Percentiles rank a stretch among this genome's conserved stretches.
phyloP scores from a whole-genome alignment of 2,329 filamentous ascomycete species.

The Ophiostoma piceae region DNA sequence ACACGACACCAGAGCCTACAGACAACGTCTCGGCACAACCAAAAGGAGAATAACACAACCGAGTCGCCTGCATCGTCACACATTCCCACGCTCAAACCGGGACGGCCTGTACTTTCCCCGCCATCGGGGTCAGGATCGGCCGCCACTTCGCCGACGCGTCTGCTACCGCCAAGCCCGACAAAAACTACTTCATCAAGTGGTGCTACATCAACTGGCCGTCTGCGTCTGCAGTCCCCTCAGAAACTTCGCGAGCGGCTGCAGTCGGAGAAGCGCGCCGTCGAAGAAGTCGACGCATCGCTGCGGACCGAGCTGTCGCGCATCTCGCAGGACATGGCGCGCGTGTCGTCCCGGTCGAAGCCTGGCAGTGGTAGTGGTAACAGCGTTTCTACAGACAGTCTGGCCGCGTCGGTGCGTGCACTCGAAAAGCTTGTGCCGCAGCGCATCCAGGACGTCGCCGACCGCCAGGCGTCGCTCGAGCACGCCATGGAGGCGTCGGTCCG shows the following conservation, averaged over 20 bases:
- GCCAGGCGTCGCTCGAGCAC: constrained; percentile 58
- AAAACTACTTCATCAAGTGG: constrained; percentile 28
- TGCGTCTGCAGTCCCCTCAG: constrained; percentile 65
- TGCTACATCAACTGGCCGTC: constrained; percentile 31
- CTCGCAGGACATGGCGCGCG: constrained; percentile 67
- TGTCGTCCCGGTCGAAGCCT: constrained; percentile 35
- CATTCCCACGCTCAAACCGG: constrained; percentile 47
- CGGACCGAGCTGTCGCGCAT: constrained; percentile 75
- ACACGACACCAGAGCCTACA: constrained; percentile 30
- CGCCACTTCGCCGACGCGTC: constrained; percentile 29
- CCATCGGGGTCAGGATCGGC: constrained; percentile 24
- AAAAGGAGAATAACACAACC: constrained; percentile 26
- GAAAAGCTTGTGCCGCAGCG: constrained; percentile 61
- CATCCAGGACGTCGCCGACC: constrained; percentile 54
- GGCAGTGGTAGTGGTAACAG: too few species aligned
- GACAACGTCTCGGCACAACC: constrained; percentile 42
- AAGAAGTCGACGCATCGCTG: constrained; percentile 62
- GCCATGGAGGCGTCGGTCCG: constrained; percentile 69
- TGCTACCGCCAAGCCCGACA: constrained; percentile 37
- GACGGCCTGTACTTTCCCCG: constrained; percentile 18
- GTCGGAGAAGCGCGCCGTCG: constrained; percentile 69
- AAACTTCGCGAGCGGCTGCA: constrained; percentile 81
- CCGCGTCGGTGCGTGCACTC: constrained; percentile 57
- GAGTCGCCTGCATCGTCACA: constrained; percentile 35
- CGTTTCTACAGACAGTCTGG: constrained; percentile 32